Conservation (phyloP, 148 eudicot genomes). For the Pharnaceum exiguum region DNA sequence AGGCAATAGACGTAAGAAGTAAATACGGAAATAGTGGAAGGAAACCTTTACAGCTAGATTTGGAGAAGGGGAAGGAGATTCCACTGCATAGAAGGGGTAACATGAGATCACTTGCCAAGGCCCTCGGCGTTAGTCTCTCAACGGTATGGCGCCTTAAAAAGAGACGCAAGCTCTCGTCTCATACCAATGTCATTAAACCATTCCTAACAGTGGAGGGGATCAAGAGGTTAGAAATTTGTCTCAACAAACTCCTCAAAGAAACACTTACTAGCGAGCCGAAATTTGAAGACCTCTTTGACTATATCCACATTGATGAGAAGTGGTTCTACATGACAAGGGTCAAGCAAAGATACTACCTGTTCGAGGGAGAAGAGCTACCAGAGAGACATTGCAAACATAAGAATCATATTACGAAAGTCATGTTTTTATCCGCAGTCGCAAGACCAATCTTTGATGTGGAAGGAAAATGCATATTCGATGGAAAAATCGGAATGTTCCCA, state of each 20-base stretch:
- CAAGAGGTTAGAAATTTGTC: not conserved
- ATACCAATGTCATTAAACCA: slow-evolving; percentile 10
- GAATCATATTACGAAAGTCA: not conserved
- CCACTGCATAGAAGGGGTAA: too few species aligned
- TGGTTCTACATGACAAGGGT: slow-evolving; percentile 13
- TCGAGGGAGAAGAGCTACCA: slow-evolving; percentile 6
- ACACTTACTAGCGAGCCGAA: not conserved
- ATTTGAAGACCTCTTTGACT: not conserved
- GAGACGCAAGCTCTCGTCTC: not conserved
- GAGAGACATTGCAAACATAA: not conserved
- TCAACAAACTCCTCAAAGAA: not conserved
- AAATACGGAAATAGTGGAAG: too few species aligned
- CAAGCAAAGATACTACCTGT: not conserved
- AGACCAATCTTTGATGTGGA: not conserved
- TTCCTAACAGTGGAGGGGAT: not conserved
- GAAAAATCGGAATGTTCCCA: slow-evolving; percentile 5
- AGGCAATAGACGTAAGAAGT: too few species aligned
- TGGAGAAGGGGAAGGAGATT: too few species aligned
- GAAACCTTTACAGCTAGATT: too few species aligned
- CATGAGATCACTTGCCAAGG: too few species aligned
- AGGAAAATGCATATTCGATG: not conserved
- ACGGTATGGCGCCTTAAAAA: too few species aligned
- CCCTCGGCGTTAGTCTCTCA: too few species aligned
- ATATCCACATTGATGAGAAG: slow-evolving; percentile 16
- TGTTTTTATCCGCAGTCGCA: not conserved